Conservation (phyloP, 2,329 filamentous ascomycete genomes). For the Clathrospora elynae region DNA sequence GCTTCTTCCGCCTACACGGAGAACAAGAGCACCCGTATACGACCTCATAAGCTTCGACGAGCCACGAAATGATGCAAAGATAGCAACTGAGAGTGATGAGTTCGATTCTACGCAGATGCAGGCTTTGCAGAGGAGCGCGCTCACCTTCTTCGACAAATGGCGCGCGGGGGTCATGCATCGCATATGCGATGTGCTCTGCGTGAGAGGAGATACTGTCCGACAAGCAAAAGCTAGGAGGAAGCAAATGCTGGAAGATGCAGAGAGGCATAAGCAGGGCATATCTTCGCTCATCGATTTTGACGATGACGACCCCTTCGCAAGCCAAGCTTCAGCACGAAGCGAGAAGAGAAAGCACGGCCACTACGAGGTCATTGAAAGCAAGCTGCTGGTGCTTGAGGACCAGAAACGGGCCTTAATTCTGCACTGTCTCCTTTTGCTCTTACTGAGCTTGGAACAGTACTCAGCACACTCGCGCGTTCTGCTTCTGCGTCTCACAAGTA, state of each 20-base stretch:
- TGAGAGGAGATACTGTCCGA: constrained; percentile 35
- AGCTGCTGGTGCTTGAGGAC: constrained; percentile 43
- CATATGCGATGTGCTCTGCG: constrained; percentile 66
- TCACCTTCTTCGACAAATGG: constrained; percentile 81
- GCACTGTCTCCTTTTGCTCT: constrained; percentile 70
- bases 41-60: constrained; percentile 42
- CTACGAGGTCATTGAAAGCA: constrained; percentile 46
- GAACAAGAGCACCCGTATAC: constrained; percentile 14
- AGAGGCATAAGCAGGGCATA: constrained; percentile 28
- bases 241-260: constrained; percentile 22
- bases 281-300: constrained; percentile 37
- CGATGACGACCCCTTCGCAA: constrained; percentile 29
- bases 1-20: constrained; percentile 10
- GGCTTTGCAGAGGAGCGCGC: constrained; percentile 69
- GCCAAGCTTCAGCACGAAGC: neutral
- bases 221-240: constrained; percentile 44
- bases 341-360: constrained; percentile 20
- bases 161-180: constrained; percentile 70
- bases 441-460: constrained; percentile 78
- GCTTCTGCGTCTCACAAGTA: constrained; percentile 71
- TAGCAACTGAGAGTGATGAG: constrained; percentile 44
- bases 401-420: constrained; percentile 68
- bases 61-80: constrained; percentile 32
- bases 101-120: constrained; percentile 57
- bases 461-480: constrained; percentile 72